Conservation (phyloP, 768 basidiomycete genomes). For the Butyriboletus loyo region DNA sequence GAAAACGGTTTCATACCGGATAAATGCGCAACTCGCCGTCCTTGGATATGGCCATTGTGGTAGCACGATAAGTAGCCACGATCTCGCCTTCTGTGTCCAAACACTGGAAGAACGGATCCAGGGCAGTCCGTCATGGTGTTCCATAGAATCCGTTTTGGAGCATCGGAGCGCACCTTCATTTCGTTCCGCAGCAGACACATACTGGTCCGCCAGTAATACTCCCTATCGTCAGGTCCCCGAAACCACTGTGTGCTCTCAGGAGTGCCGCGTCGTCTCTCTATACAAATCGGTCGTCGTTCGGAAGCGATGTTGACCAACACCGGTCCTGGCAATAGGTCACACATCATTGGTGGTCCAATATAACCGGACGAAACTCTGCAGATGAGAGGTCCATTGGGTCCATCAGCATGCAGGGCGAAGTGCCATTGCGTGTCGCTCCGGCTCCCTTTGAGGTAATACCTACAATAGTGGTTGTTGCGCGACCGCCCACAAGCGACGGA, state of each 20-base stretch:
- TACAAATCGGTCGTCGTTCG: slow-evolving; percentile 2
- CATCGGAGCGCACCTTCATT: slow-evolving; percentile 21
- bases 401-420: slow-evolving; percentile 16
- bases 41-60: slow-evolving; percentile 22
- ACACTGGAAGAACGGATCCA: slow-evolving; percentile 9
- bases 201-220: slow-evolving; percentile 21
- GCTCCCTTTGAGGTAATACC: slow-evolving; percentile 22
- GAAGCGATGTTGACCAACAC: slow-evolving; percentile 15
- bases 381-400: slow-evolving; percentile 17
- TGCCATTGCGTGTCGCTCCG: slow-evolving; percentile 20
- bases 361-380: slow-evolving; percentile 24
- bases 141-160: background rate
- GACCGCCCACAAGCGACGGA: background rate
- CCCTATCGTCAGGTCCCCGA: slow-evolving; percentile 19
- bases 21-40: slow-evolving; percentile 28
- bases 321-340: slow-evolving; percentile 2
- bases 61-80: slow-evolving; percentile 28
- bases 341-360: slow-evolving; percentile 11
- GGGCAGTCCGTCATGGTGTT: background rate
- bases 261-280: slow-evolving; percentile 11
- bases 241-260: slow-evolving; percentile 20
- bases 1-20: slow-evolving; percentile 22
- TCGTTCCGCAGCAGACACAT: slow-evolving; percentile 11
- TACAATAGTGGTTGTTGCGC: background rate
- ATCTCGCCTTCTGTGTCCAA: slow-evolving; percentile 15